Percentiles rank a stretch among this genome's conserved stretches.
Conservation (phyloP, 2,329 filamentous ascomycete genomes). For the Claviceps sorghi region DNA sequence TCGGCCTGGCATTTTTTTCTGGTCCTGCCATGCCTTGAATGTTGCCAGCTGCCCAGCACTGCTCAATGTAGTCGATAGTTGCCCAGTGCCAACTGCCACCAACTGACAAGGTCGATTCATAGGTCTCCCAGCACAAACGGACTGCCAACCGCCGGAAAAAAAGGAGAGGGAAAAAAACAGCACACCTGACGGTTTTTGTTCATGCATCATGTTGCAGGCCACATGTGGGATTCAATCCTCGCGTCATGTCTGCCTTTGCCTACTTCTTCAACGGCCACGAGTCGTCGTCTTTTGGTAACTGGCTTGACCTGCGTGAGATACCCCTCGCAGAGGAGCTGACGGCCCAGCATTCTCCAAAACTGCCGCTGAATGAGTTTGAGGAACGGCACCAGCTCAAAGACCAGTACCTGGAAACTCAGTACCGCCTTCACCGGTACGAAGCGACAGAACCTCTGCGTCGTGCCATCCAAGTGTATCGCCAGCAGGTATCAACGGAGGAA, state of each 20-base stretch:
- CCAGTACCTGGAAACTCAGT: constrained; percentile 59
- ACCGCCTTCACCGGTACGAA: constrained; percentile 63
- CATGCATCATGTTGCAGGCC: too few relatives aligned
- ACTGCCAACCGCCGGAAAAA: not conserved
- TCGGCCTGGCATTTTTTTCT: too few relatives aligned
- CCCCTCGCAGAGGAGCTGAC: constrained; percentile 14
- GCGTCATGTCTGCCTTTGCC: not conserved
- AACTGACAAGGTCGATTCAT: not conserved
- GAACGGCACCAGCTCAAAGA: constrained; percentile 8
- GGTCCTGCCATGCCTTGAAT: not conserved
- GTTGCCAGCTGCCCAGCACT: not conserved
- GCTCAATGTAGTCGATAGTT: not conserved
- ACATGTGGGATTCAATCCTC: not conserved
- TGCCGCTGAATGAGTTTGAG: constrained; percentile 7
- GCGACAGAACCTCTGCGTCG: constrained; percentile 53
- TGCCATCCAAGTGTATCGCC: constrained; percentile 43
- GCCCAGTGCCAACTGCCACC: not conserved
- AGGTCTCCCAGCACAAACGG: not conserved
- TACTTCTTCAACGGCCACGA: constrained; percentile 1
- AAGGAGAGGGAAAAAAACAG: too few relatives aligned
- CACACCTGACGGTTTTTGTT: not conserved
- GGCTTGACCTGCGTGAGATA: constrained; percentile 10
- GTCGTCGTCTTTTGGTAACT: not conserved
- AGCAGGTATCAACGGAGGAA: not conserved
- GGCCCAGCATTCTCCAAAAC: constrained; percentile 4